Base-by-base conservation (phyloP, 140 eudicot species). In the Flaveria floridana region DNA sequence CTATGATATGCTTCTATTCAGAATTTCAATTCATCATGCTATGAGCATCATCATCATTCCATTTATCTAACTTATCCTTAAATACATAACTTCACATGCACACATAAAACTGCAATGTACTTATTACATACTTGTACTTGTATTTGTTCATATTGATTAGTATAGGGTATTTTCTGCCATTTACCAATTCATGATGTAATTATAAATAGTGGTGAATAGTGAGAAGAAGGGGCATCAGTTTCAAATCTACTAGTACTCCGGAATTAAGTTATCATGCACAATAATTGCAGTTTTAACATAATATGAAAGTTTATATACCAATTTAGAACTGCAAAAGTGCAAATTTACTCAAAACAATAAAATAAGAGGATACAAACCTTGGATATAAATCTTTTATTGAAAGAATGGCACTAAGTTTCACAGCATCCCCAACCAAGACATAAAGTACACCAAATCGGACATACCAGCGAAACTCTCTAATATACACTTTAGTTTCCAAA, bases 381-480 rank as follows among this genome's bases (percentile, higher is more conserved):
- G 71, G 47, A 55, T 81, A 90, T 61, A 65, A 82, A 15, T 91
- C 87, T 80, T 64, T 77, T 70, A 87, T 85, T 3, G 99, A 85
- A 69, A 88, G 85, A 76, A 87, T 76, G 59, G 88, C 80, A 74
- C 81, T 88, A 57, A 91, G 82, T 86, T 87, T 84, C 51, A 89
- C 99, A 53, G 62, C 82, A 78, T 94, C 95, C 72, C 90, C 99
- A n/a, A 94, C 92, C 81, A 91, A 78, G 47, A 81, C 86, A 72
- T 94, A 94, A 21, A 90, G 50, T 23, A 91, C 87, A 13, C 92
- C 97, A 73, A 94, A 94, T 30, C 99, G 71, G 76, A 91, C 90
- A 78, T 80, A 87, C 99, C 99, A 91, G 28, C 95, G 86, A 12
- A 86, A 84, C 62, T 87, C 96, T 68, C 90, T 78, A 18, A 94